Evolutionary conservation across 108 stramenopile genomes (phyloP).

Genomic region (Nitzschia sp.): DNA sequence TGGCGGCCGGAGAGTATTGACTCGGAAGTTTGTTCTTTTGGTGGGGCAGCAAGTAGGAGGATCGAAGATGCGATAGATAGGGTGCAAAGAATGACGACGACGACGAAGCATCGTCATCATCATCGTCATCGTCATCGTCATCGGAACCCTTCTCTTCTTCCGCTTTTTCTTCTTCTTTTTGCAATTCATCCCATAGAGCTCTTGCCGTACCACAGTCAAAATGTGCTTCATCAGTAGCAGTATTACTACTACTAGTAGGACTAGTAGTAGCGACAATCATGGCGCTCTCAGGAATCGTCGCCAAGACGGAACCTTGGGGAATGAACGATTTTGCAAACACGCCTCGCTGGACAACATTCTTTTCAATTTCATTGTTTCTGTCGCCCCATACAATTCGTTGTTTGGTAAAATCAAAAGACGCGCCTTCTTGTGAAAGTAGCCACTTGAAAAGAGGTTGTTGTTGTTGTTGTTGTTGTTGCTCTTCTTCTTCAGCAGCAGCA

Average conservation of each 20-base stretch:
- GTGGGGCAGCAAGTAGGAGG: too few relatives aligned
- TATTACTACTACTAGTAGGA: background rate
- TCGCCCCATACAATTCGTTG: background rate
- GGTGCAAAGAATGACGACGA: background rate
- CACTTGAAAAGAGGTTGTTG: too few relatives aligned
- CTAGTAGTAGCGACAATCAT: background rate
- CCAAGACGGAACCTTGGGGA: background rate
- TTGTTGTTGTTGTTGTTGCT: too few relatives aligned
- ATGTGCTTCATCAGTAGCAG: constrained; percentile 3
- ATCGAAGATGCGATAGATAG: constrained; percentile 2
- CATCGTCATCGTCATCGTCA: background rate
- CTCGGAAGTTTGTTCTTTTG: background rate
- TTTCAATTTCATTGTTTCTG: background rate
- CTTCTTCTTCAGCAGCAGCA: too few relatives aligned
- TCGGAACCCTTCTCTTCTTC: background rate
- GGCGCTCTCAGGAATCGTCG: constrained; percentile 30
- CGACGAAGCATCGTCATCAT: background rate
- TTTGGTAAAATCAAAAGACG: background rate
- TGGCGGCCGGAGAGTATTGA: background rate
- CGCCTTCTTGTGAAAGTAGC: background rate
- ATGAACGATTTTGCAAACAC: constrained; percentile 3
- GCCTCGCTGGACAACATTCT: background rate
- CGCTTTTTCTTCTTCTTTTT: background rate
- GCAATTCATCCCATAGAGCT: background rate
- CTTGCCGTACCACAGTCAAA: constrained; percentile 1